These are phyloP conservation scores for Albifimbria verrucaria DNA, from an alignment of 2,329 filamentous ascomycete species.

Conservation along the genomic window DNA sequence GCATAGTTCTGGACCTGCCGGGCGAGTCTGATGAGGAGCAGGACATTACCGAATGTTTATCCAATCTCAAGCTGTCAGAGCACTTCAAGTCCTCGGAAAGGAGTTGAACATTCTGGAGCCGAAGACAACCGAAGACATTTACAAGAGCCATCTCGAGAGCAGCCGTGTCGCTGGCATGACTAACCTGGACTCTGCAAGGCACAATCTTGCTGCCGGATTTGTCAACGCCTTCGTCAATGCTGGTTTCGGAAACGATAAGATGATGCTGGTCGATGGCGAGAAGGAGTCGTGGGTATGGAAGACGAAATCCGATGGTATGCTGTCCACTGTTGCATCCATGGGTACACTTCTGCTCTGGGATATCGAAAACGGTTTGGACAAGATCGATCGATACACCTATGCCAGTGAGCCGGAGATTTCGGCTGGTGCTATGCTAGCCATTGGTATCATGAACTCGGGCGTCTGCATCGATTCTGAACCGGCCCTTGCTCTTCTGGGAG, in stretches of 20 bases:
- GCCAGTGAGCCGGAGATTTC: conserved; percentile 75
- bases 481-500: conserved; percentile 79
- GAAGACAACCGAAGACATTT: conserved; percentile 96
- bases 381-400: conserved; percentile 93
- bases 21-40: conserved; percentile 67
- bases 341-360: conserved; percentile 93
- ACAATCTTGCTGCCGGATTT: conserved; percentile 93
- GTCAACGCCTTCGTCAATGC: conserved; percentile 98
- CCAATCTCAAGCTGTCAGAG: conserved; percentile 82
- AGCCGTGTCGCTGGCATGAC: conserved; percentile 89
- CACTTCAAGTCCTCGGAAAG: conserved; percentile 91
- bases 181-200: conserved; percentile 89
- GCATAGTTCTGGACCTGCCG: conserved; percentile 73
- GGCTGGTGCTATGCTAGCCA: conserved; percentile 87
- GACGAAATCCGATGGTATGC: conserved; percentile 96
- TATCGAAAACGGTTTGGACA: conserved; percentile 85
- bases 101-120: conserved; percentile 96
- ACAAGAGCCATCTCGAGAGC: conserved; percentile 98
- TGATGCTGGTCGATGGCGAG: conserved; percentile 89
- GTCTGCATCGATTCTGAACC: conserved; percentile 88
- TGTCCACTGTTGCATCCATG: conserved; percentile 91
- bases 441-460: conserved; percentile 93
- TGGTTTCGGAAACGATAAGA: conserved; percentile 91
- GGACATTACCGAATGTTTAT: conserved; percentile 77
- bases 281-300: conserved; percentile 98